Evolutionary conservation across 23 red algal genomes (phyloP).

Genomic region (Cyanidium caldarium): DNA sequence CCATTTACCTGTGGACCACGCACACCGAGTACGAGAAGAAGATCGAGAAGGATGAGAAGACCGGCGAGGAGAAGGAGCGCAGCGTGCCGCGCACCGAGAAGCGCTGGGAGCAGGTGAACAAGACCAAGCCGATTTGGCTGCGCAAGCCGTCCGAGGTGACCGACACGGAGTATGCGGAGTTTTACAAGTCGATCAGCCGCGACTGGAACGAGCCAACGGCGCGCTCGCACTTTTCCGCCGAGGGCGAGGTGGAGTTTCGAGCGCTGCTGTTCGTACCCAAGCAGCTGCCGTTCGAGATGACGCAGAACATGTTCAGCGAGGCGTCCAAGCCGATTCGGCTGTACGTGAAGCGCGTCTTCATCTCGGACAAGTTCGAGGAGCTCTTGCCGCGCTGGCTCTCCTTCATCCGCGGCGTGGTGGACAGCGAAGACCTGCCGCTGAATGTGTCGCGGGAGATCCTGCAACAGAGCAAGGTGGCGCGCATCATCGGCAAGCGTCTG

Average conservation of each 20-base stretch:
- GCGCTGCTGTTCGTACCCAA: conserved; percentile 62
- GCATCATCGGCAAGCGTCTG: conserved; percentile 74
- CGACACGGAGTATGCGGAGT: conserved; percentile 73
- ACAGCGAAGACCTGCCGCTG: conserved; percentile 86
- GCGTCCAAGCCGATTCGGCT: conserved; percentile 37
- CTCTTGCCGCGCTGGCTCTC: conserved; percentile 77
- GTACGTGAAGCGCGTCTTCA: conserved; percentile 98
- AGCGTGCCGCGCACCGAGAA: conserved; percentile 53
- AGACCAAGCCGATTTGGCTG: conserved; percentile 95
- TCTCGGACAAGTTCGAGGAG: conserved; percentile 93
- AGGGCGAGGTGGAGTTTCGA: conserved; percentile 97
- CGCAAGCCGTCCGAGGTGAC: conserved; percentile 64
- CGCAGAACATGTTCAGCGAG: conserved; percentile 93
- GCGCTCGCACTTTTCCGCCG: conserved; percentile 78
- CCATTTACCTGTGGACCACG: conserved; percentile 61
- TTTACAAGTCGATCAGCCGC: conserved; percentile 79
- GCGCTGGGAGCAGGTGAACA: conserved; percentile 69
- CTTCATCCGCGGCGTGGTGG: conserved; percentile 84
- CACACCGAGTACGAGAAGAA: conserved; percentile 67
- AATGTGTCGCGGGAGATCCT: conserved; percentile 97
- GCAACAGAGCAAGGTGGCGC: conserved; percentile 75
- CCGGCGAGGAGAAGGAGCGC: conserved; percentile 73
- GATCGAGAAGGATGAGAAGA: conserved; percentile 76
- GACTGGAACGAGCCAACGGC: conserved; percentile 55
- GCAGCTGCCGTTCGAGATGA: conserved; percentile 60